Conservation (phyloP, 345 rosid species). For the Gossypium longicalyx region DNA sequence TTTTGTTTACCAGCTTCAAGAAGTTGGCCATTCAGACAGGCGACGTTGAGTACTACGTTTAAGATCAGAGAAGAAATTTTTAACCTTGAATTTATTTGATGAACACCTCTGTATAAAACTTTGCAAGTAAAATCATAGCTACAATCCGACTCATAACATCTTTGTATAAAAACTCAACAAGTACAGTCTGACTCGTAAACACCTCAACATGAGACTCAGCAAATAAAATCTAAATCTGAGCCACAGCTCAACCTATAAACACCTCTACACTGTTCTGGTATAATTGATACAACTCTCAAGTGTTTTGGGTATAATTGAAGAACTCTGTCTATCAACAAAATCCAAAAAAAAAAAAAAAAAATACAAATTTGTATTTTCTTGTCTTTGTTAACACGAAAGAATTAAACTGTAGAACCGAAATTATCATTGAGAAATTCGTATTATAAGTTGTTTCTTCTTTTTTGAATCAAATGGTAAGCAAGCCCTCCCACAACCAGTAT, state of each 20-base stretch:
- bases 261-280: no score
- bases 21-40: not conserved
- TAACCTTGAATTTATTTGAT: not conserved
- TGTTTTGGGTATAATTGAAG: no score
- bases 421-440: not conserved
- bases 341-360: no score
- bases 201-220: no score
- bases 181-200: no score
- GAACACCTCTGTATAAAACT: constrained; percentile 6
- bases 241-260: no score
- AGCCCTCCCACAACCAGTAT: constrained; percentile 54
- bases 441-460: constrained; percentile 34
- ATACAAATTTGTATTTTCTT: constrained; percentile 11
- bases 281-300: no score
- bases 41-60: not conserved
- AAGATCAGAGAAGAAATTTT: no score
- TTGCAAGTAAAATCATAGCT: not conserved
- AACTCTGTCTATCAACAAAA: no score
- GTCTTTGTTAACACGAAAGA: not conserved
- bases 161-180: no score
- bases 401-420: not conserved
- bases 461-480: constrained; percentile 48
- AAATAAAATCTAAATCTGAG: no score
- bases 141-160: no score
- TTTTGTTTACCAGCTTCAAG: not conserved